These are phyloP conservation scores for Aquilaria malaccensis DNA, from an alignment of 345 rosid species.

Conservation along the genomic window DNA sequence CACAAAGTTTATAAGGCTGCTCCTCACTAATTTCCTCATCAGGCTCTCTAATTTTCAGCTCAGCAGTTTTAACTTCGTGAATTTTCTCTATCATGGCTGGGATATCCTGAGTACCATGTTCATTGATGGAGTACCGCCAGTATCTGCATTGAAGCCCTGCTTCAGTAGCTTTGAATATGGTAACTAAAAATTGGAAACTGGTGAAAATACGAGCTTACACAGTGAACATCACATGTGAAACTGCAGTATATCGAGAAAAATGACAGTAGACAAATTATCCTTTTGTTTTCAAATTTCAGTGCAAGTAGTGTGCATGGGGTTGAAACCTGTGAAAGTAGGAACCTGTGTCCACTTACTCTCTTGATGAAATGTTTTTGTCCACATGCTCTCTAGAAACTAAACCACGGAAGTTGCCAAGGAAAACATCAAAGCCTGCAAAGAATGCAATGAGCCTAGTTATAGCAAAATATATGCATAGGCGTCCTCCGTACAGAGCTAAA, in stretches of 20 bases:
- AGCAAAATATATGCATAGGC: too few species aligned
- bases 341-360: conserved; percentile 27
- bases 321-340: background rate
- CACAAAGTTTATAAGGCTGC: conserved; percentile 55
- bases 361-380: conserved; percentile 47
- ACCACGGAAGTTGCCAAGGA: conserved; percentile 63
- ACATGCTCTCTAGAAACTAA: conserved; percentile 53
- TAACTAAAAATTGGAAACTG: too few species aligned
- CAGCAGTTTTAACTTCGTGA: conserved; percentile 48
- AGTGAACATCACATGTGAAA: too few species aligned
- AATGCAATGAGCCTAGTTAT: background rate
- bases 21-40: conserved; percentile 32
- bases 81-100: conserved; percentile 61
- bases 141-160: conserved; percentile 28
- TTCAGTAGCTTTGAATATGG: background rate
- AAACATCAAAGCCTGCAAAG: conserved; percentile 50
- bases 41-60: conserved; percentile 34
- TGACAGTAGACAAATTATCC: too few species aligned
- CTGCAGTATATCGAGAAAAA: too few species aligned
- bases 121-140: conserved; percentile 56
- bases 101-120: conserved; percentile 53
- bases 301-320: background rate
- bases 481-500: conserved; percentile 3
- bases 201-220: too few species aligned
- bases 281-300: background rate